Percentiles rank a stretch among this genome's conserved stretches.
These are phyloP conservation scores for Neurospora sp. DNA, from an alignment of 495 filamentous ascomycete species.

Conservation along the genomic window DNA sequence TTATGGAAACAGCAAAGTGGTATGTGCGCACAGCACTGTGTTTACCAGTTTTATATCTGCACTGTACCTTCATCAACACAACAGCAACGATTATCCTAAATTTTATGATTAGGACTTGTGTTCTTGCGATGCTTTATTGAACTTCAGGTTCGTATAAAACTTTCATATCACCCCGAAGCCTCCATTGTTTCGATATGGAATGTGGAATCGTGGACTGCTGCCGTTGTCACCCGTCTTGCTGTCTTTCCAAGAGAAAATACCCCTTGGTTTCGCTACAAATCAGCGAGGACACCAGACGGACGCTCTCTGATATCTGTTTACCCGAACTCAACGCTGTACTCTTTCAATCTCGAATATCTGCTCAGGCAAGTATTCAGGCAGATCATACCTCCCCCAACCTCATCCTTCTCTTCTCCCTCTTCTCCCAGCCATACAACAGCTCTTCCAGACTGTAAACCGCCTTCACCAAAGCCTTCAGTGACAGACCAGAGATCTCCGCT, in stretches of 20 bases:
- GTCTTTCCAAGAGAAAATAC: too few relatives aligned
- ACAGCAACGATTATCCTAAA: too few relatives aligned
- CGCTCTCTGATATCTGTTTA: too few relatives aligned
- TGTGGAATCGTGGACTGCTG: too few relatives aligned
- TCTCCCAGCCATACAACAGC: slow-evolving; percentile 10
- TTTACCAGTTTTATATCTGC: background rate
- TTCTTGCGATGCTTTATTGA: background rate
- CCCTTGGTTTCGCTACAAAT: too few relatives aligned
- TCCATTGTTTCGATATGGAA: too few relatives aligned
- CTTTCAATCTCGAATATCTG: background rate
- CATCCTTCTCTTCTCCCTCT: slow-evolving; percentile 7
- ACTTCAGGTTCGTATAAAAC: too few relatives aligned
- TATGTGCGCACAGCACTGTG: background rate
- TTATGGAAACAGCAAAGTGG: slow-evolving; percentile 3
- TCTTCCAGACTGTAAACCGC: slow-evolving; percentile 17
- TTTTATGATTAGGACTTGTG: background rate
- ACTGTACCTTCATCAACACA: background rate
- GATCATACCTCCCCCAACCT: background rate
- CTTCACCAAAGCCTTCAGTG: slow-evolving; percentile 11
- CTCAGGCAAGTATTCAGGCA: background rate
- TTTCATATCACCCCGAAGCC: too few relatives aligned
- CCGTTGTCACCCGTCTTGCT: too few relatives aligned
- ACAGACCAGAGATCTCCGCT: slow-evolving; percentile 12
- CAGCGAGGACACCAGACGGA: too few relatives aligned
- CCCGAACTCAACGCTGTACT: background rate